A percentile compares a stretch with the other conserved stretches of the same genome.
Evolutionary conservation across 2,329 filamentous ascomycete genomes (phyloP).

Genomic region (Aspergillus novoparasiticus): DNA sequence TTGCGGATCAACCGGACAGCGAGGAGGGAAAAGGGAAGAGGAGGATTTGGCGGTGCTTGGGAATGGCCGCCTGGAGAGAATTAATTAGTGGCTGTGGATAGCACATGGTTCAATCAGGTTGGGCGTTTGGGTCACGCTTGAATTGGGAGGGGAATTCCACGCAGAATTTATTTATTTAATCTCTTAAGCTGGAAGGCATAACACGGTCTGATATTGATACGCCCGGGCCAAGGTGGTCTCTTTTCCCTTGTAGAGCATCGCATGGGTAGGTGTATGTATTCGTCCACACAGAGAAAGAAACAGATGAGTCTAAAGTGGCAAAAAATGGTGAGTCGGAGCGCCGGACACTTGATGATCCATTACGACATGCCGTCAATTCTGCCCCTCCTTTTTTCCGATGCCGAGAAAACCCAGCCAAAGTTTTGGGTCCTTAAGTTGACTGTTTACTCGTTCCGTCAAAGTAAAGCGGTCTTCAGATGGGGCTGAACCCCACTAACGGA

Average conservation of each 20-base stretch:
- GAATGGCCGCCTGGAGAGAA: conserved; percentile 1
- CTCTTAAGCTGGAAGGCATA: background rate
- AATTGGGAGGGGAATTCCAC: background rate
- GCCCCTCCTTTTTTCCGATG: conserved; percentile 15
- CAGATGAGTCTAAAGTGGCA: conserved; percentile 2
- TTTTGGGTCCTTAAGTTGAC: conserved; percentile 4
- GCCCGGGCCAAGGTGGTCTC: background rate
- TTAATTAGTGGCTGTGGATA: conserved; percentile 1
- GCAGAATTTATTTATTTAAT: background rate
- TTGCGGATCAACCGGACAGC: conserved; percentile 15
- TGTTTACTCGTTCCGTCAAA: background rate
- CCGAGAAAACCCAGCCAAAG: conserved; percentile 10
- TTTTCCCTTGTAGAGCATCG: background rate
- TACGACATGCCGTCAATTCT: conserved; percentile 1
- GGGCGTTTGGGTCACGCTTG: background rate
- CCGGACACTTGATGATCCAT: conserved; percentile 10
- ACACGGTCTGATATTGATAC: background rate
- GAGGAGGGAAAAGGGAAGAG: background rate
- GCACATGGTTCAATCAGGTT: conserved; percentile 4
- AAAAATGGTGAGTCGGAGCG: background rate
- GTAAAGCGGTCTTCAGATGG: background rate
- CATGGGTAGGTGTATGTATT: background rate
- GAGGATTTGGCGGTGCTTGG: background rate
- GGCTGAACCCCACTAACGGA: conserved; percentile 1
- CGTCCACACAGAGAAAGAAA: background rate